Percentiles rank a stretch among this genome's conserved stretches.
Conservation (phyloP, 2,329 filamentous ascomycete species). For the Westerdykella sp. region DNA sequence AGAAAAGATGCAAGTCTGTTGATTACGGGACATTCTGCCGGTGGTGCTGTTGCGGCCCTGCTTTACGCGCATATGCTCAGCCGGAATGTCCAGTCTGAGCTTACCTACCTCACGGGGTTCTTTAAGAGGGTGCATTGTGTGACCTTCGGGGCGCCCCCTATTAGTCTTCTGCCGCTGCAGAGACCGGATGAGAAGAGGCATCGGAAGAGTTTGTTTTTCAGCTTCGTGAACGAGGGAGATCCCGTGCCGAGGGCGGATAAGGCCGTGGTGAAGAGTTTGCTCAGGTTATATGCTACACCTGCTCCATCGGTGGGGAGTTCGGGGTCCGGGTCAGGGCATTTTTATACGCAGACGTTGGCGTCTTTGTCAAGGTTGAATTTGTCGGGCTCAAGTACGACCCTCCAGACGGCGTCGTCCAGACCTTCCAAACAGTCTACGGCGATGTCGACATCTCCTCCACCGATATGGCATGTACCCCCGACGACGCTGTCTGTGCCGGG, state of each 20-base stretch:
- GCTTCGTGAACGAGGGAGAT: conserved; percentile 81
- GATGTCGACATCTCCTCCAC: conserved; percentile 39
- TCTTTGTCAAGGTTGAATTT: conserved; percentile 24
- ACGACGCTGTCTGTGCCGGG: conserved; percentile 54
- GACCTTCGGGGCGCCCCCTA: conserved; percentile 76
- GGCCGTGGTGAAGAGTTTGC: conserved; percentile 64
- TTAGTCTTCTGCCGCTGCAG: conserved; percentile 63
- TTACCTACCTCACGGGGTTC: conserved; percentile 60
- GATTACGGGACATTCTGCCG: conserved; percentile 81
- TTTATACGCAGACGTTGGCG: conserved; percentile 8
- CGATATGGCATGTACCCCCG: conserved; percentile 54
- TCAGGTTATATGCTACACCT: conserved; percentile 63
- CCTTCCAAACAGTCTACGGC: conserved; percentile 10
- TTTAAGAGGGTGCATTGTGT: conserved; percentile 80
- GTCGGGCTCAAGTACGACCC: conserved; percentile 16
- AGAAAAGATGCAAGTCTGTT: conserved; percentile 63
- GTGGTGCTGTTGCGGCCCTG: conserved; percentile 73
- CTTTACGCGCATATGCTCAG: conserved; percentile 78
- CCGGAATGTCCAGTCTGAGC: conserved; percentile 56
- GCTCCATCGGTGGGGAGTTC: conserved; percentile 36
- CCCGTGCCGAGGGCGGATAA: conserved; percentile 72
- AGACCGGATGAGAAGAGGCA: conserved; percentile 46
- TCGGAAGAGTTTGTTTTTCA: conserved; percentile 66
- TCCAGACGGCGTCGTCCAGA: conserved; percentile 5
- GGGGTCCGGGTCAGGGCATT: neutral